phyloP scores from a whole-genome alignment of 2,329 filamentous ascomycete species.

The Akanthomyces lecanii region DNA sequence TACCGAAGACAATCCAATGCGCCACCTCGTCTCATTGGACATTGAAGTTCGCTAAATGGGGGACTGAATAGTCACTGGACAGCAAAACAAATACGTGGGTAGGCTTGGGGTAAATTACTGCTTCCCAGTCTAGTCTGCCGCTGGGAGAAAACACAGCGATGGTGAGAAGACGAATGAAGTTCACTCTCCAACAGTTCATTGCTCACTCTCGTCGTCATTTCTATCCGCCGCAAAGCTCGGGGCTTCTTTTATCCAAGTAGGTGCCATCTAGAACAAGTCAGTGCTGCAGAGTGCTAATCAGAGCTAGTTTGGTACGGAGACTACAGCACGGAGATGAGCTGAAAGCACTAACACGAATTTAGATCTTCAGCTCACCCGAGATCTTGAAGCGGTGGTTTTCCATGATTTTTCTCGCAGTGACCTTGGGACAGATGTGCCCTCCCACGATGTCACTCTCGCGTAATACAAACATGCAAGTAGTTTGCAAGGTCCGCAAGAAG shows the following conservation, averaged over 20 bases:
- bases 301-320: background rate
- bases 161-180: background rate
- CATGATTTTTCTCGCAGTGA: slow-evolving; percentile 40
- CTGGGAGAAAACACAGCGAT: background rate
- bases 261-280: background rate
- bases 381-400: slow-evolving; percentile 37
- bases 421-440: slow-evolving; percentile 36
- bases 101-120: background rate
- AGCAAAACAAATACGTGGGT: background rate
- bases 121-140: background rate
- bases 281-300: background rate
- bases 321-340: background rate
- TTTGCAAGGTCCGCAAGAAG: slow-evolving; percentile 17
- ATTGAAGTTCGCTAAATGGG: slow-evolving; percentile 25
- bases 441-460: slow-evolving; percentile 35
- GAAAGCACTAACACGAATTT: background rate
- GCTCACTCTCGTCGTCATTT: background rate
- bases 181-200: background rate
- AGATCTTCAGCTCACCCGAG: slow-evolving; percentile 40
- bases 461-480: slow-evolving; percentile 33
- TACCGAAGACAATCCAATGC: background rate
- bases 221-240: background rate
- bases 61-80: too few species aligned
- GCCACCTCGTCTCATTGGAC: slow-evolving; percentile 26
- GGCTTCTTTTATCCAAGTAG: background rate